These are phyloP conservation scores for Microsporum audouinii DNA, from an alignment of 2,329 filamentous ascomycete species.

Conservation along the genomic window DNA sequence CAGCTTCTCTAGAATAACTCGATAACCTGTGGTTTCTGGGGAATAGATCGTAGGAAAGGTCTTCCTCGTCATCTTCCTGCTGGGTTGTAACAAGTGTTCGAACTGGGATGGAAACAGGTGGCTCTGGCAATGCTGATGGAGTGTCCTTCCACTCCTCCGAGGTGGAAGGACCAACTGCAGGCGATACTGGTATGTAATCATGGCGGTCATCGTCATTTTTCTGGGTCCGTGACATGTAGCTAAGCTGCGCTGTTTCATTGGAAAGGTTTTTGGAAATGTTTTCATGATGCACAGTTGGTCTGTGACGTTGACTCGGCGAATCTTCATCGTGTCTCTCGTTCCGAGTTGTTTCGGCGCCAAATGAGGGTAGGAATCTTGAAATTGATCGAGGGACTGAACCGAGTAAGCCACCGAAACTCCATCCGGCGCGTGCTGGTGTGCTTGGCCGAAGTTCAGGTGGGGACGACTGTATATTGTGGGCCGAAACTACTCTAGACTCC, in stretches of 20 bases:
- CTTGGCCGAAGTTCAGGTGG: neutral
- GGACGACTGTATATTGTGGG: neutral
- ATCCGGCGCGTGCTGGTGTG: constrained; percentile 16
- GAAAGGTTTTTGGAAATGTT: constrained; percentile 9
- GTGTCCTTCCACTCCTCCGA: neutral
- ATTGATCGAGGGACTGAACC: constrained; percentile 24
- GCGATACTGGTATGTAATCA: neutral
- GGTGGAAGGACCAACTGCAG: neutral
- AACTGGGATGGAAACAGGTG: neutral
- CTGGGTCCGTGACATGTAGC: neutral
- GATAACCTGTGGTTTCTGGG: neutral
- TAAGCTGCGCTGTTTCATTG: constrained; percentile 10
- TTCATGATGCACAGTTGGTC: neutral
- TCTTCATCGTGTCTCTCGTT: constrained; percentile 8
- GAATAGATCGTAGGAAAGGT: constrained; percentile 2
- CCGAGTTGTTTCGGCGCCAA: constrained; percentile 11
- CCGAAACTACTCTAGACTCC: neutral
- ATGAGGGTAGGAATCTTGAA: constrained; percentile 16
- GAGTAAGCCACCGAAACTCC: constrained; percentile 23
- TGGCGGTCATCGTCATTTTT: neutral
- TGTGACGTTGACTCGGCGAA: constrained; percentile 10
- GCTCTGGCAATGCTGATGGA: neutral
- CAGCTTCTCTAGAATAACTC: neutral
- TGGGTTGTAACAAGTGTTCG: neutral
- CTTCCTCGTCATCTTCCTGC: neutral